Base-by-base conservation (phyloP, 2,329 filamentous ascomycete genomes). In the Aspergillus spinulosporus region DNA sequence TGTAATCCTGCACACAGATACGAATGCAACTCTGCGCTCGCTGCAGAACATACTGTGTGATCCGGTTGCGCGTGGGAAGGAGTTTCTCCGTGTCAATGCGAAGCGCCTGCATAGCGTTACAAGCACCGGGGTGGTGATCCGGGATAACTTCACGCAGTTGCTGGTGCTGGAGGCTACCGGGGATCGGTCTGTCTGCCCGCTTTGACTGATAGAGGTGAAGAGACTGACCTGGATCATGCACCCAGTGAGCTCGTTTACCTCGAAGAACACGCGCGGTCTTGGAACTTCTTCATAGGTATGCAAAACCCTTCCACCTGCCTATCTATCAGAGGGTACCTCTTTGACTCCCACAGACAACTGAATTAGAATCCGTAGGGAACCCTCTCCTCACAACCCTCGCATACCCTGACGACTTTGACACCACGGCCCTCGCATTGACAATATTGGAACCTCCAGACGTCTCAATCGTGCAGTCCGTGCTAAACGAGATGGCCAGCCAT, bases 331-430 rank as follows among this genome's bases (percentile, higher is more conserved):
- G 21, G 21, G 21, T 21, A 21, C 21, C 21, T 21, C 21, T 21
- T 21, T 21, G 21, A 21, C 21, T 21, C 21, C 21, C 21, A 21
- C 21, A 21, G 21, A 21, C 21, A 21, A 21, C 21, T 6, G 6
- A 4, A 26, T 9, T 6, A 9, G 12, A 9, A 3, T 21, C 15
- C 52, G 44, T 39, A 15, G 51, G 48, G 49, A 6, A 11, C 6
- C 42, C 50, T 2, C 37, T 36, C 2, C 47, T 56, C 34, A 60
- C 52, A 14, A 55, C 39, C 3, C 21, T 46, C 1, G 37, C 29
- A 5, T 73, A 68, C 44, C 71, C 72, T 2, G 60, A 72, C 53
- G 72, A 74, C 49, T 56, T 74, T 26, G 72, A 74, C 57, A 71
- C 68, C 28, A 74, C 73, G 5, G 64, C 71, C 8, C 58, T 67